phyloP scores from a whole-genome alignment of 352 stramenopile genomes.

The Phytopythium boreale region DNA sequence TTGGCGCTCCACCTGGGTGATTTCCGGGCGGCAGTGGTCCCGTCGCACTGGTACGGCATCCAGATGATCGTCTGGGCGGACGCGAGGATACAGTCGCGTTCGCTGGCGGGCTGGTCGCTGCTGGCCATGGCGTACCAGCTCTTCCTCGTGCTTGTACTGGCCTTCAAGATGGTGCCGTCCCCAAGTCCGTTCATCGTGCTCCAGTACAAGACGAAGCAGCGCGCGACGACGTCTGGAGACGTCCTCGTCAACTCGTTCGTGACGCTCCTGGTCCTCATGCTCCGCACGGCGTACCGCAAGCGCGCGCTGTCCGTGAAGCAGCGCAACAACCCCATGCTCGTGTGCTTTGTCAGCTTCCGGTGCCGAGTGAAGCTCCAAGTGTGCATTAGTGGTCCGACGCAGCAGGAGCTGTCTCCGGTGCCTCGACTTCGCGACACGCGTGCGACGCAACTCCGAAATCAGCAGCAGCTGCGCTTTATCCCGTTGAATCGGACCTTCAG shows the following conservation, averaged over 20 bases:
- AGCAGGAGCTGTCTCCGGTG: background rate
- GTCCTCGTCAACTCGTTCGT: constrained; percentile 14
- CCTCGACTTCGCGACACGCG: constrained; percentile 2
- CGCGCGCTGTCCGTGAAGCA: background rate
- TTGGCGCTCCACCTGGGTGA: constrained; percentile 13
- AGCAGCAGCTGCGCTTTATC: constrained; percentile 2
- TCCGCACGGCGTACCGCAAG: constrained; percentile 15
- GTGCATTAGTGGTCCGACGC: background rate
- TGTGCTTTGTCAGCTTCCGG: constrained; percentile 21
- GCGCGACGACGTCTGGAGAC: constrained; percentile 2
- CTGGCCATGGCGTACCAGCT: background rate
- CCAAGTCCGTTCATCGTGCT: background rate
- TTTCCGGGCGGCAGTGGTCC: constrained; percentile 5
- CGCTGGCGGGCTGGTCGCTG: constrained; percentile 3
- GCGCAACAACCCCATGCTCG: constrained; percentile 1
- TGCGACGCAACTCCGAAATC: background rate
- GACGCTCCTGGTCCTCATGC: constrained; percentile 8
- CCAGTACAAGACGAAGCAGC: background rate
- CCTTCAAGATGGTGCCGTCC: background rate
- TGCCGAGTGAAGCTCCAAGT: constrained; percentile 12
- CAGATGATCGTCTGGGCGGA: constrained; percentile 18
- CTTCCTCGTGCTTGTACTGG: background rate
- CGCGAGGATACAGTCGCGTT: constrained; percentile 16
- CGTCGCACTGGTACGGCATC: constrained; percentile 12
- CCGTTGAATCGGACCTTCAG: background rate